Conservation (phyloP, 1,284 basidiomycete species). For the Microbotryum silenes-acaulis region DNA sequence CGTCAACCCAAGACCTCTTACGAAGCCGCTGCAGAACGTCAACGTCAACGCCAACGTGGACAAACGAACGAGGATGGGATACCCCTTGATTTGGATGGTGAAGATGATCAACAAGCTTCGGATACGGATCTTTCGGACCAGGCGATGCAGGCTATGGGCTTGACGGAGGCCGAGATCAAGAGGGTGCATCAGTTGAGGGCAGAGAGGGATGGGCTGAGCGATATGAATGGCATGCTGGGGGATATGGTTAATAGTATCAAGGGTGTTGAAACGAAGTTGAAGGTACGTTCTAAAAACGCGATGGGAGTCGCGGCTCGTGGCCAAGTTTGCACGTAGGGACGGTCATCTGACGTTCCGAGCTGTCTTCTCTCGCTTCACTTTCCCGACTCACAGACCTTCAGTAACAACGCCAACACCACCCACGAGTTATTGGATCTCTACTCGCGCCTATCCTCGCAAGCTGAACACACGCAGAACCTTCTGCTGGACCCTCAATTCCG, state of each 20-base stretch:
- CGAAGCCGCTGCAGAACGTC: not conserved
- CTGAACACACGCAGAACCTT: slow-evolving; percentile 34
- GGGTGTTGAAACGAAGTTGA: slow-evolving; percentile 21
- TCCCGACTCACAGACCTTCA: slow-evolving; percentile 7
- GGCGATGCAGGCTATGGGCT: not conserved
- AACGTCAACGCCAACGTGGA: not conserved
- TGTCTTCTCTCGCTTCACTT: not conserved
- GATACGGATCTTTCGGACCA: not conserved
- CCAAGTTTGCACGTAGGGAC: slow-evolving; percentile 3
- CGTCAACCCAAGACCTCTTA: not conserved
- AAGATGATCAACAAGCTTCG: not conserved
- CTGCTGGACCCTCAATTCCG: slow-evolving; percentile 33
- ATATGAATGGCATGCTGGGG: slow-evolving; percentile 27
- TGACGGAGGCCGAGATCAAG: slow-evolving; percentile 6
- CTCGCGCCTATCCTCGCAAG: slow-evolving; percentile 31
- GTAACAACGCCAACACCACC: slow-evolving; percentile 27
- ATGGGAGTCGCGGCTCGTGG: slow-evolving; percentile 21
- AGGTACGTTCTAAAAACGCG: slow-evolving; percentile 16
- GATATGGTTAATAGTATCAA: slow-evolving; percentile 14
- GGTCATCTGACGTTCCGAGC: not conserved
- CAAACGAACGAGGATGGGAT: not conserved
- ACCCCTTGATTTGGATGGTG: not conserved
- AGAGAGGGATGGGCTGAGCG: slow-evolving; percentile 28
- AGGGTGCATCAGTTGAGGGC: slow-evolving; percentile 16
- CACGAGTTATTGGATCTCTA: slow-evolving; percentile 36